These are phyloP conservation scores for Lachancea nothofagi DNA, from an alignment of 805 yeast genomes.

Conservation along the genomic window DNA sequence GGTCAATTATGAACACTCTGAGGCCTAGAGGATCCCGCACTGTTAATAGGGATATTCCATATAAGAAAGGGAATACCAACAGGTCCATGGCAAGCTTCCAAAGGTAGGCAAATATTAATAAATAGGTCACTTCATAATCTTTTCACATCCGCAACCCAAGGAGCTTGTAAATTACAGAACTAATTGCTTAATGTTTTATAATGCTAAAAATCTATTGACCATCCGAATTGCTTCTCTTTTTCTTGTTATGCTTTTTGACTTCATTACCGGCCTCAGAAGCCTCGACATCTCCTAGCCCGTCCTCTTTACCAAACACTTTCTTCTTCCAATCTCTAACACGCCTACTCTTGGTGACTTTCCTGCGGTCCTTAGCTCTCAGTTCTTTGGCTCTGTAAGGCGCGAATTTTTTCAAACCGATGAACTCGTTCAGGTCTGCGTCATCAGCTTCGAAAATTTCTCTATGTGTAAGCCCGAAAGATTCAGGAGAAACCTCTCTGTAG, in stretches of 20 bases:
- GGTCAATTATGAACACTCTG: constrained; percentile 28
- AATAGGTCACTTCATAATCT: no score
- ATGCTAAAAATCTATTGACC: constrained; percentile 4
- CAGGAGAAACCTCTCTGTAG: constrained; percentile 94
- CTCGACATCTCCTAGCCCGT: constrained; percentile 36
- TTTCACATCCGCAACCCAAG: no score
- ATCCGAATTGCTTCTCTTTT: neutral
- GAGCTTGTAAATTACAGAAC: no score
- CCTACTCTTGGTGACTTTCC: constrained; percentile 77
- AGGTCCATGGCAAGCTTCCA: constrained; percentile 27
- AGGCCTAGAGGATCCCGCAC: constrained; percentile 8
- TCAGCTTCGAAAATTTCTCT: constrained; percentile 88
- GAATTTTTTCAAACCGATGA: constrained; percentile 81
- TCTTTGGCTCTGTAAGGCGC: constrained; percentile 88
- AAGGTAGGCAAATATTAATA: constrained; percentile 7
- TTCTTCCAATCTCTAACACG: constrained; percentile 87
- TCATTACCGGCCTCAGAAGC: constrained; percentile 9
- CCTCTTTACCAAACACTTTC: constrained; percentile 63
- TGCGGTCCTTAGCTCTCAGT: constrained; percentile 64
- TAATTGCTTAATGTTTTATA: no score
- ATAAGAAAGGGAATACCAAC: constrained; percentile 15
- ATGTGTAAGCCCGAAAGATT: constrained; percentile 76
- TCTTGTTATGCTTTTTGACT: constrained; percentile 2
- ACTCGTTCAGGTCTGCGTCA: constrained; percentile 78
- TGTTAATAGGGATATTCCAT: neutral